phyloP scores from a whole-genome alignment of 192 early-diverging fungal species.

The Umbelopsis vinacea region DNA sequence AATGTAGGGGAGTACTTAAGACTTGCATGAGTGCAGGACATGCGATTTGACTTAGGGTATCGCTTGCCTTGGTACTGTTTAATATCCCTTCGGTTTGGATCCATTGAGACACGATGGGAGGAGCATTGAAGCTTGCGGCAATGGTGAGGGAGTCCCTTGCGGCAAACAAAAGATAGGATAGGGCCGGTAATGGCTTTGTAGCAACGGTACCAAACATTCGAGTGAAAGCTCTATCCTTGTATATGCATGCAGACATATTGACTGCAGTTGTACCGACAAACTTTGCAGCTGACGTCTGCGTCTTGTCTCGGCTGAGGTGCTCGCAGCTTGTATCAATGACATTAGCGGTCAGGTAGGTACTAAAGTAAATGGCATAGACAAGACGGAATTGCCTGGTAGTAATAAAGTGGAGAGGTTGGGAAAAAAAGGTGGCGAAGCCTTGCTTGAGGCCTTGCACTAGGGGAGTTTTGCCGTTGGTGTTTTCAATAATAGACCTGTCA shows the following conservation, averaged over 20 bases:
- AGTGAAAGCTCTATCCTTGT: conserved; percentile 52
- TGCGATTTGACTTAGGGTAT: conserved; percentile 37
- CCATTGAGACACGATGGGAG: conserved; percentile 23
- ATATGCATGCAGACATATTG: conserved; percentile 50
- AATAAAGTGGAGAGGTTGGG: conserved; percentile 39
- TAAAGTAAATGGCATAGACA: conserved; percentile 41
- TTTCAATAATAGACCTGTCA: conserved; percentile 52
- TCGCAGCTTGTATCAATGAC: conserved; percentile 45
- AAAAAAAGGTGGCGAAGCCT: conserved; percentile 34
- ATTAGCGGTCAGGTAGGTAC: conserved; percentile 48
- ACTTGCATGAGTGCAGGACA: conserved; percentile 48
- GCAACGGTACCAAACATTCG: conserved; percentile 47
- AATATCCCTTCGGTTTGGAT: neutral
- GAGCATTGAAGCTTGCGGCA: conserved; percentile 49
- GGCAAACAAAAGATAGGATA: conserved; percentile 46
- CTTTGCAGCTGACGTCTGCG: conserved; percentile 33
- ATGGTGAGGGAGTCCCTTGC: conserved; percentile 48
- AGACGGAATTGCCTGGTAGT: conserved; percentile 34
- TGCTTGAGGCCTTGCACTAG: conserved; percentile 34
- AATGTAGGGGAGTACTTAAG: conserved; percentile 45
- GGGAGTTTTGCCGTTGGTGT: conserved; percentile 44
- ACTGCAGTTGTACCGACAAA: conserved; percentile 43
- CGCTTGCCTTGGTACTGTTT: neutral
- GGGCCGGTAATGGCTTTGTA: conserved; percentile 32
- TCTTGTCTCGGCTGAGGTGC: conserved; percentile 14